Conservation (phyloP, 1,284 basidiomycete genomes). For the Malassezia sympodialis region DNA sequence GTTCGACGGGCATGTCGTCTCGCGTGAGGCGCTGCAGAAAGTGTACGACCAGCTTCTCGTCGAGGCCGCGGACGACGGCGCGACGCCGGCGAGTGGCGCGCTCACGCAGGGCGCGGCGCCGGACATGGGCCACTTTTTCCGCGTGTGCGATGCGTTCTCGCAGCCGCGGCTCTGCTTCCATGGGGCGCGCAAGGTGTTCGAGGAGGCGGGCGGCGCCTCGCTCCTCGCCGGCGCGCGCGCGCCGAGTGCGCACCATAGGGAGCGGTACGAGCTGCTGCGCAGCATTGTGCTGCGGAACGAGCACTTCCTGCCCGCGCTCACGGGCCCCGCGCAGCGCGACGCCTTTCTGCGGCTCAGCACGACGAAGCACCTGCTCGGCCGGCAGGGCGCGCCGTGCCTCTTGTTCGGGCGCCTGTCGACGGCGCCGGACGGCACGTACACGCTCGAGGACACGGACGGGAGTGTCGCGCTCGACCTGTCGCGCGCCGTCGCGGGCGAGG, state of each 20-base stretch:
- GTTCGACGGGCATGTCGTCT: slow-evolving; percentile 28
- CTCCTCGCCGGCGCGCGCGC: slow-evolving; percentile 25
- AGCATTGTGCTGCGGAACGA: slow-evolving; percentile 41
- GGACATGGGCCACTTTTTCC: slow-evolving; percentile 74
- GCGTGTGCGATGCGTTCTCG: slow-evolving; percentile 77
- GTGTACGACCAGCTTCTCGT: slow-evolving; percentile 41
- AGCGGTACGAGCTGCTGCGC: slow-evolving; percentile 35
- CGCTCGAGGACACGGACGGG: slow-evolving; percentile 88
- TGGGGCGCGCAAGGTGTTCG: slow-evolving; percentile 68
- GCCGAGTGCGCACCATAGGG: slow-evolving; percentile 24
- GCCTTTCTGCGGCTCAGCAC: slow-evolving; percentile 62
- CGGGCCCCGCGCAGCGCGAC: slow-evolving; percentile 16
- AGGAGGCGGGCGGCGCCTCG: slow-evolving; percentile 43
- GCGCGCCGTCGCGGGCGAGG: slow-evolving; percentile 74
- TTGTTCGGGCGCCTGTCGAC: slow-evolving; percentile 86
- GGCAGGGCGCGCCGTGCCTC: slow-evolving; percentile 79
- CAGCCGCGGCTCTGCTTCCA: slow-evolving; percentile 91
- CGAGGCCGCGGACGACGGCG: slow-evolving; percentile 22
- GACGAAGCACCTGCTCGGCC: slow-evolving; percentile 86
- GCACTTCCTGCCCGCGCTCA: slow-evolving; percentile 43
- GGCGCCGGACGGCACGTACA: slow-evolving; percentile 77
- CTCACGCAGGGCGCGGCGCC: slow-evolving; percentile 54
- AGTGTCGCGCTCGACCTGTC: slow-evolving; percentile 78
- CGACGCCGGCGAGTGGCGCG: not conserved
- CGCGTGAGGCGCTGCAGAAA: slow-evolving; percentile 27